These are phyloP conservation scores for Aegilops bicornis DNA, from an alignment of 176 grass and related monocot species.

Conservation along the genomic window DNA sequence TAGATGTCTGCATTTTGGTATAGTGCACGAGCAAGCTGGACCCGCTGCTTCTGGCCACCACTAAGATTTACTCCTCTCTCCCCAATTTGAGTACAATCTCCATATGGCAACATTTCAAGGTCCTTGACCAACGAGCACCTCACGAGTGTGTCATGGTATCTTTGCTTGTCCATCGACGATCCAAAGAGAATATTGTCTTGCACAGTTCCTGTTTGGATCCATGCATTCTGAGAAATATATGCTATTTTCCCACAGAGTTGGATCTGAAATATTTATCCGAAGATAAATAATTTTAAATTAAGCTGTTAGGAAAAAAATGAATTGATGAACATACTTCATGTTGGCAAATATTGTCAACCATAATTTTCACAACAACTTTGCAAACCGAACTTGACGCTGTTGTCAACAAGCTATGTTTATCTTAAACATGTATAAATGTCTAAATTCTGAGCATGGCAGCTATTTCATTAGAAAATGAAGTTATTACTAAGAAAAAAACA, in stretches of 20 bases:
- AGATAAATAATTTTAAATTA: neutral
- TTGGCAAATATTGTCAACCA: neutral
- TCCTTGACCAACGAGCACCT: slow-evolving; percentile 81
- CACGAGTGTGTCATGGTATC: slow-evolving; percentile 64
- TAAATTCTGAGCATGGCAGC: neutral
- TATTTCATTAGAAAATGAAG: slow-evolving; percentile 1
- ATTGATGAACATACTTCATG: neutral
- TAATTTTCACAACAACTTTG: neutral
- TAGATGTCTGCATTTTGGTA: slow-evolving; percentile 92
- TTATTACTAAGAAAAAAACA: slow-evolving; percentile 23
- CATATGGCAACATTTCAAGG: slow-evolving; percentile 71
- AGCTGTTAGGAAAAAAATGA: neutral
- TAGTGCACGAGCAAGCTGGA: slow-evolving; percentile 89
- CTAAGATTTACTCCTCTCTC: slow-evolving; percentile 97
- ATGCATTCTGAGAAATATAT: slow-evolving; percentile 91
- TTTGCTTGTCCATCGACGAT: slow-evolving; percentile 63
- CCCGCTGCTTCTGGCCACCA: slow-evolving; percentile 91
- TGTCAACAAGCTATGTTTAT: neutral
- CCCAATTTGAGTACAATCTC: slow-evolving; percentile 82
- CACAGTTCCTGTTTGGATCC: slow-evolving; percentile 91
- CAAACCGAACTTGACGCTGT: neutral
- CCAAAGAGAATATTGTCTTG: slow-evolving; percentile 94
- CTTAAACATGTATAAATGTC: neutral
- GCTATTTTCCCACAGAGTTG: slow-evolving; percentile 74
- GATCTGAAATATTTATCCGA: slow-evolving; percentile 52